Evolutionary conservation across 202 grass and related monocot species (phyloP).

Genomic region (Dendrocalamus latiflorus): DNA sequence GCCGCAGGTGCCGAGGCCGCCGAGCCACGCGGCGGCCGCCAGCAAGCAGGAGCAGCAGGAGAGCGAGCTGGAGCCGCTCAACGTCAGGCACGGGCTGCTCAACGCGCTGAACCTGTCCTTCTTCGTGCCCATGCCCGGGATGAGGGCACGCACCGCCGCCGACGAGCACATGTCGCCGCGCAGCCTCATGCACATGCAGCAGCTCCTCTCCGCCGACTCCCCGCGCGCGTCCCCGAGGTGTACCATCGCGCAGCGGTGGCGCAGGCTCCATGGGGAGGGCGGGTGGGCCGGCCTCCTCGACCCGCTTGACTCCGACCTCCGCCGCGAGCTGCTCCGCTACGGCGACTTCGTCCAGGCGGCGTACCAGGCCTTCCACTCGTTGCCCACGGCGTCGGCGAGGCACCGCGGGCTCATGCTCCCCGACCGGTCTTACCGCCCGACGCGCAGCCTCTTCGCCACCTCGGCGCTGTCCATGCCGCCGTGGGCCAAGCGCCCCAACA

Average conservation of each 20-base stretch:
- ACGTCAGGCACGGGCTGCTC: conserved; percentile 39
- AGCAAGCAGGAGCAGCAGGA: neutral
- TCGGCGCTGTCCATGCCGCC: too few relatives aligned
- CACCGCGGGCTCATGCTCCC: too few relatives aligned
- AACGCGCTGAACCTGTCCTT: conserved; percentile 57
- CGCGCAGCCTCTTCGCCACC: too few relatives aligned
- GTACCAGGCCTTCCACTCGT: conserved; percentile 81
- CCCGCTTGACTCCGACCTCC: conserved; percentile 78
- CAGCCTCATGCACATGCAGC: conserved; percentile 69
- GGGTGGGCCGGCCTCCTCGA: conserved; percentile 72
- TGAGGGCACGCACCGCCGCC: conserved; percentile 22
- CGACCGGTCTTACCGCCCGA: too few relatives aligned
- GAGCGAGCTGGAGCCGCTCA: conserved; percentile 36
- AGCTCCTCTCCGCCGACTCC: conserved; percentile 51
- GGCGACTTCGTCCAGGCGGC: conserved; percentile 70
- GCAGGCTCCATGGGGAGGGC: conserved; percentile 52
- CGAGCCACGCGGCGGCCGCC: neutral
- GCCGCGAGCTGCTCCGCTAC: conserved; percentile 80
- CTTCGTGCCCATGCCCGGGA: conserved; percentile 40
- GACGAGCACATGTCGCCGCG: conserved; percentile 81
- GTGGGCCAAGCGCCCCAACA: conserved; percentile 34
- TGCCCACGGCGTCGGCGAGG: conserved; percentile 48
- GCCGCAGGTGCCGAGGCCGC: neutral
- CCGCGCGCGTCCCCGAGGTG: conserved; percentile 54
- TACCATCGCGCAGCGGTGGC: conserved; percentile 60